A percentile compares a stretch with the other conserved stretches of the same genome.
phyloP scores from a whole-genome alignment of 1,139 yeast species.

The Arxiozyma telluris region DNA sequence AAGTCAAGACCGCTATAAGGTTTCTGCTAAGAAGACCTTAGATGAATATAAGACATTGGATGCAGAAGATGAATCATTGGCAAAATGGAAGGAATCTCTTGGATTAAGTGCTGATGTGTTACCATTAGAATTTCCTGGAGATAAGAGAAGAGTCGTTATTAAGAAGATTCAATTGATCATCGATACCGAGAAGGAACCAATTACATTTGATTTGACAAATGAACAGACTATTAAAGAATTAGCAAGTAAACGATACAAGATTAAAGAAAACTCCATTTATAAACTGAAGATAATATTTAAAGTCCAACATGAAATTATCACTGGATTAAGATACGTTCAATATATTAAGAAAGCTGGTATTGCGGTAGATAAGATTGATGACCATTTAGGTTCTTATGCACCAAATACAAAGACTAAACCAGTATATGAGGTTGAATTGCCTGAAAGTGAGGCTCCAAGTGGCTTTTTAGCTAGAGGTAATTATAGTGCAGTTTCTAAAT shows the following conservation, averaged over 20 bases:
- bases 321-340: conserved; percentile 83
- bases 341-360: conserved; percentile 81
- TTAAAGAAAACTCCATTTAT: conserved; percentile 73
- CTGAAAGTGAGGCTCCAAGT: conserved; percentile 89
- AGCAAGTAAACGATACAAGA: conserved; percentile 37
- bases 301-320: conserved; percentile 83
- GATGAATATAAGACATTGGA: conserved; percentile 78
- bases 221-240: conserved; percentile 43
- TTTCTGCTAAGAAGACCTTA: conserved; percentile 76
- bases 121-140: conserved; percentile 57
- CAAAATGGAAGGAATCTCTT: conserved; percentile 86
- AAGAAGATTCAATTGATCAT: conserved; percentile 66
- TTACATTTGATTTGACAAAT: conserved; percentile 55
- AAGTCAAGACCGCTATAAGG: conserved; percentile 61
- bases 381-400: conserved; percentile 83
- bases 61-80: conserved; percentile 84
- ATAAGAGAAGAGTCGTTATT: conserved; percentile 68
- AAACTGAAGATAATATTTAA: conserved; percentile 68
- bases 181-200: conserved; percentile 49
- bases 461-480: conserved; percentile 84
- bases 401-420: conserved; percentile 84
- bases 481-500: conserved; percentile 72
- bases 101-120: conserved; percentile 58
- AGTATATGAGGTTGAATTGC: conserved; percentile 62
- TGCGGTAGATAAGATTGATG: conserved; percentile 77